Percentiles rank a stretch among this genome's conserved stretches.
Conservation (phyloP, 768 basidiomycete genomes). For the Kwoniella sp. region DNA sequence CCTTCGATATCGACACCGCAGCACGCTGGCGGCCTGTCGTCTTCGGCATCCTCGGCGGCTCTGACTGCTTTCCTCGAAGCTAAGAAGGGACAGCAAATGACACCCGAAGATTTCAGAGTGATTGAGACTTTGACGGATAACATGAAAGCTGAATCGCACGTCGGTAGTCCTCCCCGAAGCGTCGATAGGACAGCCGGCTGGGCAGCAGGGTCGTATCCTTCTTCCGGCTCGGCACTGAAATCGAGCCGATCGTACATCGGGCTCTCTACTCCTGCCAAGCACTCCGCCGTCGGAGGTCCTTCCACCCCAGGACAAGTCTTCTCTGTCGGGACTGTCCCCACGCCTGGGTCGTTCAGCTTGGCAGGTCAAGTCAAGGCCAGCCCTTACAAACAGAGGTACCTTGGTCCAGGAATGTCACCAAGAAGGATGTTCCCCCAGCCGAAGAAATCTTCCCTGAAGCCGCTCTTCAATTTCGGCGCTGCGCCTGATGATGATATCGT, state of each 20-base stretch:
- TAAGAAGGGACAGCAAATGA: slow-evolving; percentile 37
- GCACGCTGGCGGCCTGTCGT: background rate
- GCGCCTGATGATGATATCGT: slow-evolving; percentile 6
- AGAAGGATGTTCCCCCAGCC: slow-evolving; percentile 29
- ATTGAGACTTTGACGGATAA: slow-evolving; percentile 39
- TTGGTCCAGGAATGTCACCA: slow-evolving; percentile 39
- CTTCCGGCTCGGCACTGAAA: slow-evolving; percentile 1
- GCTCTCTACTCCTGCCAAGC: slow-evolving; percentile 17
- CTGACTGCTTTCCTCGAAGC: slow-evolving; percentile 42
- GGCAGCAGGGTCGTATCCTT: slow-evolving; percentile 33
- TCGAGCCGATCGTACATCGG: slow-evolving; percentile 4
- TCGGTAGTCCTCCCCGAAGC: slow-evolving; percentile 8
- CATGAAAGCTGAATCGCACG: slow-evolving; percentile 36
- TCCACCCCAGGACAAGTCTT: slow-evolving; percentile 19
- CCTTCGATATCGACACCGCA: slow-evolving; percentile 2
- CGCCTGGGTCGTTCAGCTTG: background rate
- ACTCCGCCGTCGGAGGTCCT: background rate
- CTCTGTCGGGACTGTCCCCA: slow-evolving; percentile 13
- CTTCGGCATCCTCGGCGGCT: slow-evolving; percentile 36
- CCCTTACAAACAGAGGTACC: slow-evolving; percentile 23
- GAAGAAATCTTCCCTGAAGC: slow-evolving; percentile 24
- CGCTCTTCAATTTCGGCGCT: slow-evolving; percentile 25
- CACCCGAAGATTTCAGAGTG: slow-evolving; percentile 36
- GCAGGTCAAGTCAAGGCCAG: slow-evolving; percentile 1
- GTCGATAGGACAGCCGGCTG: slow-evolving; percentile 25